Conservation (phyloP, 176 grass and related monocot genomes). For the Cenchrus purpureus region DNA sequence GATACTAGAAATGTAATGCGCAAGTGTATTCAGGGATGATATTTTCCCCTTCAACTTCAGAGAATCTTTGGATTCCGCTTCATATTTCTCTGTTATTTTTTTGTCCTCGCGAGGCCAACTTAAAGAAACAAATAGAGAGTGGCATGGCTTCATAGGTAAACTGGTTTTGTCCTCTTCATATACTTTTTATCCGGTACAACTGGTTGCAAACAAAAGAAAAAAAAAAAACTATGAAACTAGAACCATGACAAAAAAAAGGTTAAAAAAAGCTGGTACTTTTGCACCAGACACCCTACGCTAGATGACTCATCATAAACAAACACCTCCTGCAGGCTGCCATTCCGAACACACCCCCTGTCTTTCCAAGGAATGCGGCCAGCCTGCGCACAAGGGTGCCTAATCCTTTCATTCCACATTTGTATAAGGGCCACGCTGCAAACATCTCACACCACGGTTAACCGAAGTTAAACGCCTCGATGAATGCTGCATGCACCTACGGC, state of each 20-base stretch:
- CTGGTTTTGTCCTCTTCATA: not conserved
- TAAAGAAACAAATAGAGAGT: not conserved
- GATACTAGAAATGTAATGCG: too few species aligned
- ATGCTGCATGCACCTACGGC: constrained; percentile 16
- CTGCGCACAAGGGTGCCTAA: not conserved
- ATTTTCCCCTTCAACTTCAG: not conserved
- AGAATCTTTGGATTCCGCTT: not conserved
- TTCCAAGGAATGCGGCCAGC: not conserved
- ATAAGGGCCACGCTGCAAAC: not conserved
- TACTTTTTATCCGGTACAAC: not conserved
- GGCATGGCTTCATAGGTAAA: not conserved
- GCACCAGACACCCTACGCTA: not conserved
- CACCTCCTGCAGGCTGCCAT: not conserved
- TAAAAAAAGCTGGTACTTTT: not conserved
- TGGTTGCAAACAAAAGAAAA: not conserved
- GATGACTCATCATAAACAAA: not conserved
- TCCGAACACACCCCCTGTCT: not conserved
- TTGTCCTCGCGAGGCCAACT: not conserved
- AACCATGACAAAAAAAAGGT: too few species aligned
- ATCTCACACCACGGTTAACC: not conserved
- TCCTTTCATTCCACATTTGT: not conserved
- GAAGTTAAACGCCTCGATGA: not conserved
- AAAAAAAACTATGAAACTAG: not conserved
- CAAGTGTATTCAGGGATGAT: not conserved
- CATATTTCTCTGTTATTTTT: not conserved